phyloP scores from a whole-genome alignment of 1,284 basidiomycete genomes.

The Ustilago curta region DNA sequence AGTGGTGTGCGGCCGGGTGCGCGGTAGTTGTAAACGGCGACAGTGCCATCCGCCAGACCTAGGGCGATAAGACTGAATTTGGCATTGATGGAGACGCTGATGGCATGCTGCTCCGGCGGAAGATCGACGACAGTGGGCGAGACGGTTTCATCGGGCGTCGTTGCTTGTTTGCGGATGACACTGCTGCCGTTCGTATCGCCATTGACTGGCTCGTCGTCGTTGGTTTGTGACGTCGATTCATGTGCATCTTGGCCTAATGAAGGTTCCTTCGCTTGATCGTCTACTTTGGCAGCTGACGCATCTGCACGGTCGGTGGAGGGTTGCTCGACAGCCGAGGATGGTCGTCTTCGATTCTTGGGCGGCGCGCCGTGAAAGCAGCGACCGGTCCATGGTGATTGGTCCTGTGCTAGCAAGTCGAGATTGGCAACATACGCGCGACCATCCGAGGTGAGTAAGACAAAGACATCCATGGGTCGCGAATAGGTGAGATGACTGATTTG shows the following conservation, averaged over 20 bases:
- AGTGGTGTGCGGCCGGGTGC: conserved; percentile 46
- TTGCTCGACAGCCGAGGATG: conserved; percentile 11
- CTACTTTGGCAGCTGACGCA: neutral
- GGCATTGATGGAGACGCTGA: conserved; percentile 78
- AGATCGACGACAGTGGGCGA: neutral
- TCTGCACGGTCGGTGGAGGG: neutral
- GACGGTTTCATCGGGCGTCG: neutral
- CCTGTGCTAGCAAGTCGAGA: conserved; percentile 42
- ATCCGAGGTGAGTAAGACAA: conserved; percentile 62
- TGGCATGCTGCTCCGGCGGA: conserved; percentile 75
- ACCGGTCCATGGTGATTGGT: conserved; percentile 44
- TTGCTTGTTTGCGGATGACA: neutral
- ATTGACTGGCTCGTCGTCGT: neutral
- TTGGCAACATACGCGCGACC: conserved; percentile 56
- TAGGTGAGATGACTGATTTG: conserved; percentile 45
- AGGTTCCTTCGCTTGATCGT: no score
- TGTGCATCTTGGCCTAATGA: neutral
- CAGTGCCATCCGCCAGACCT: conserved; percentile 76
- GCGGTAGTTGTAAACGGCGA: conserved; percentile 62
- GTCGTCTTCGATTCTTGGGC: conserved; percentile 22
- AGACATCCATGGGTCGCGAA: conserved; percentile 62
- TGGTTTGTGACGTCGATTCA: neutral
- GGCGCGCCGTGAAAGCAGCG: conserved; percentile 51
- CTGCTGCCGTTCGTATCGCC: conserved; percentile 1
- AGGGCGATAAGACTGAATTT: conserved; percentile 87